Base-by-base conservation (phyloP, 2,329 filamentous ascomycete genomes). In the Scedosporium apiospermum region DNA sequence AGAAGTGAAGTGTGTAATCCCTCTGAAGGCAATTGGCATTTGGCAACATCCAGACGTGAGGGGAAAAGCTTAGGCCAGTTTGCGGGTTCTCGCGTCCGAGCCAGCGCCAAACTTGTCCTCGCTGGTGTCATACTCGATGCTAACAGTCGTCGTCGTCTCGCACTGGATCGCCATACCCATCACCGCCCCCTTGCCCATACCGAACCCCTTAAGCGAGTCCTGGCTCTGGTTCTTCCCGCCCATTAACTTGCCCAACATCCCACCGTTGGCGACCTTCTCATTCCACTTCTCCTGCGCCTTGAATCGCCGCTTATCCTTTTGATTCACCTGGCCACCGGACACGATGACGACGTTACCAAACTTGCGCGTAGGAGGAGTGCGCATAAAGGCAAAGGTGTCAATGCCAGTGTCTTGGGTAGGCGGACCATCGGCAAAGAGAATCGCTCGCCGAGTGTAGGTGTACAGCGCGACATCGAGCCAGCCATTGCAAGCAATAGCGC, bases 401-500 rank as follows among this genome's bases (percentile, higher is more conserved):
- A 84, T 66, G 0, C 82, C 82, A 0, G 77, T 77, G 18, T 82
- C 78, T 10, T 77, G 74, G 0, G 71, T 71, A 1, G 76, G 74
- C 3, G 74, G 72, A 2, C 65, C 65, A 46, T 77, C 75, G 0
- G 70, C 71, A 63, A 84, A 84, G 38, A 85, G 73, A 61, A 85
- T 82, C n/a, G 77, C 74, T 18, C 78, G 76, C 38, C 82, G 74
- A 0, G 81, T 84, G 1, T 75, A 78, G 3, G 80, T 77, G 66
- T 84, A 85, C 3, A 85, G 69, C 0, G 81, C 64, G 6, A 82
- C 81, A 65, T 85, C 82, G 6, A 84, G 73, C 72, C 77, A 81
- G 9, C 82, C 82, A 63, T 83, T 83, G 34, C 76, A 80, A 0
- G 80, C 78, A 38, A 87, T 83, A 72, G 88, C 79, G 1, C 78